A percentile compares a stretch with the other conserved stretches of the same genome.
These are phyloP conservation scores for Xylariaceae sp. DNA, from an alignment of 2,329 filamentous ascomycete genomes.

Conservation along the genomic window DNA sequence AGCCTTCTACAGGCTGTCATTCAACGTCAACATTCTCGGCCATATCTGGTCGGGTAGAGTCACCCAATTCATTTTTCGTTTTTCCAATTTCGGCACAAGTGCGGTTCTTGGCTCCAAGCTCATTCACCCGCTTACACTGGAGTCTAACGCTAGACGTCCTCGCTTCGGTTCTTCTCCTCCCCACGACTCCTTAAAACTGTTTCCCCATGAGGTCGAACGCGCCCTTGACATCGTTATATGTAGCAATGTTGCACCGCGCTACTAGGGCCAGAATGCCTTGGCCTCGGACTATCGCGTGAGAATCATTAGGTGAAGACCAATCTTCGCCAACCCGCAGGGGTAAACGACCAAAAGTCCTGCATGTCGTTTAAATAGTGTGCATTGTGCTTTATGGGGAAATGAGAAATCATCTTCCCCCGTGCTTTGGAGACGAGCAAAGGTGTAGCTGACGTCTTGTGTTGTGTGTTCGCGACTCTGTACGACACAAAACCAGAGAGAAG, in stretches of 20 bases:
- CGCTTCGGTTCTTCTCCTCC: not conserved
- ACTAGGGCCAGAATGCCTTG: constrained; percentile 13
- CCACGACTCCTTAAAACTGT: constrained; percentile 12
- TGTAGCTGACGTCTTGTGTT: constrained; percentile 12
- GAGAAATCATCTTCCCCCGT: constrained; percentile 10
- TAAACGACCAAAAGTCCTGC: constrained; percentile 21
- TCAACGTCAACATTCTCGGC: constrained; percentile 24
- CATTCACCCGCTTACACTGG: constrained; percentile 15
- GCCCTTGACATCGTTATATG: constrained; percentile 13
- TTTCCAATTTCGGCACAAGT: constrained; percentile 24
- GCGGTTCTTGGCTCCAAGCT: constrained; percentile 16
- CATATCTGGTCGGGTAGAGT: constrained; percentile 23
- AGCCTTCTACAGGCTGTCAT: constrained; percentile 30
- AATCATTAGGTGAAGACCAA: constrained; percentile 14
- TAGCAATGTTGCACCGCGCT: constrained; percentile 12
- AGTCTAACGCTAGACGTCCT: not conserved
- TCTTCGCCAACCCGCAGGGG: constrained; percentile 16
- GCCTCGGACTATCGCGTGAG: constrained; percentile 11
- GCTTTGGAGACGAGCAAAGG: constrained; percentile 12
- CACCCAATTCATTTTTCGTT: constrained; percentile 17
- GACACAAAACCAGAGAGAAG: constrained; percentile 4
- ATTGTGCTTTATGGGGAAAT: constrained; percentile 13
- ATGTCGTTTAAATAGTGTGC: constrained; percentile 22
- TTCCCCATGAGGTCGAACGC: constrained; percentile 20
- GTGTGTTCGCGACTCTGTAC: constrained; percentile 21